Conservation (phyloP, 345 rosid species). For the Salix brachista region DNA sequence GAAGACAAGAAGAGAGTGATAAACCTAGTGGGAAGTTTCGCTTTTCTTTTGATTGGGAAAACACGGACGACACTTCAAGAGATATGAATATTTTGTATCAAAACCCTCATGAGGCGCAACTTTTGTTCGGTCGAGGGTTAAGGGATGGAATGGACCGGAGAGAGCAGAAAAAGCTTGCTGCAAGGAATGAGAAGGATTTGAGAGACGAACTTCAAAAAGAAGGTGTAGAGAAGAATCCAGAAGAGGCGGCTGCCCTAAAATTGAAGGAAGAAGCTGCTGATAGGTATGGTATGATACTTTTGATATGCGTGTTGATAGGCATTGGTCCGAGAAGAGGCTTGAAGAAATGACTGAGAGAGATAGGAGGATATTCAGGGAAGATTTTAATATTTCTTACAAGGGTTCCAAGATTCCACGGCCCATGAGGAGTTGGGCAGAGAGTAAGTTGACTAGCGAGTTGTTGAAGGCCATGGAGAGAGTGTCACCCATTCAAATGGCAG, state of each 20-base stretch:
- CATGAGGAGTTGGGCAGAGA: slow-evolving; percentile 92
- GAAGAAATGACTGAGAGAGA: slow-evolving; percentile 96
- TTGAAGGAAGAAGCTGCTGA: slow-evolving; percentile 78
- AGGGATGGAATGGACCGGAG: slow-evolving; percentile 94
- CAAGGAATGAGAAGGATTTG: slow-evolving; percentile 86
- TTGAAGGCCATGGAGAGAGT: slow-evolving; percentile 86
- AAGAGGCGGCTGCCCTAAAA: slow-evolving; percentile 77
- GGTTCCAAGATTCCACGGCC: slow-evolving; percentile 94
- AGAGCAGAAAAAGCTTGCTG: slow-evolving; percentile 93
- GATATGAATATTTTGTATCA: slow-evolving; percentile 82
- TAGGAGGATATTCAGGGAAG: slow-evolving; percentile 94
- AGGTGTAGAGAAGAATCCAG: slow-evolving; percentile 78
- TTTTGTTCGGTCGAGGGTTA: slow-evolving; percentile 85
- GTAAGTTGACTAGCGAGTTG: slow-evolving; percentile 60
- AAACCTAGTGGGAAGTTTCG: slow-evolving; percentile 91
- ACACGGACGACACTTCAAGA: slow-evolving; percentile 84
- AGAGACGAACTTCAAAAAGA: slow-evolving; percentile 80
- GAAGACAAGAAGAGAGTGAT: slow-evolving; percentile 60
- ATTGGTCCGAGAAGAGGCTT: slow-evolving; percentile 84
- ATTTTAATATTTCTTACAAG: slow-evolving; percentile 80
- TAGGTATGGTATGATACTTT: slow-evolving; percentile 81
- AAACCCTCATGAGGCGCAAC: slow-evolving; percentile 95
- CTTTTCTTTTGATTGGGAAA: slow-evolving; percentile 94
- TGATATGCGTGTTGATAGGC: slow-evolving; percentile 90
- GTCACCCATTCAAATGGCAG: slow-evolving; percentile 92